A percentile compares a stretch with the other conserved stretches of the same genome.
Conservation (phyloP, 78 protist genomes). For the Dictyostelium capitatum region DNA sequence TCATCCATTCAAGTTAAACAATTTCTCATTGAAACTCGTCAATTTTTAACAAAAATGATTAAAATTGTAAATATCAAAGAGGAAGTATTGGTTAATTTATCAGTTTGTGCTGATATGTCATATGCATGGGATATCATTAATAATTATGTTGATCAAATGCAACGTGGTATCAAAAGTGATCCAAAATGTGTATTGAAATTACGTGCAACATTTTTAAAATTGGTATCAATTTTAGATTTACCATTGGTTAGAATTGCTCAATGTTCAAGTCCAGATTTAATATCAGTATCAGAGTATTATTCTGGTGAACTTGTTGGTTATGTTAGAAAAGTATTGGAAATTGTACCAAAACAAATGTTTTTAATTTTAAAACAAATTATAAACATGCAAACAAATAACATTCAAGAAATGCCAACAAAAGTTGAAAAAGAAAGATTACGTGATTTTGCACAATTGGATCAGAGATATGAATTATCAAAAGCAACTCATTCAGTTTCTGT, state of each 20-base stretch:
- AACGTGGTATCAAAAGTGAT: slow-evolving; percentile 82
- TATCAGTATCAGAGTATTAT: slow-evolving; percentile 95
- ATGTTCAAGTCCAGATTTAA: slow-evolving; percentile 91
- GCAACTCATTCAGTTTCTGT: slow-evolving; percentile 91
- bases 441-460: slow-evolving; percentile 94
- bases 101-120: slow-evolving; percentile 92
- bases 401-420: slow-evolving; percentile 92
- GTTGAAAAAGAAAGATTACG: slow-evolving; percentile 87
- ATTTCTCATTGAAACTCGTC: slow-evolving; percentile 91
- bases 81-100: slow-evolving; percentile 83
- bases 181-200: slow-evolving; percentile 92
- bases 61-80: slow-evolving; percentile 93
- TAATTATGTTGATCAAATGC: slow-evolving; percentile 87
- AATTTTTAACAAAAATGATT: slow-evolving; percentile 91
- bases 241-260: slow-evolving; percentile 96
- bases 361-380: slow-evolving; percentile 88
- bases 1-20: slow-evolving; percentile 91
- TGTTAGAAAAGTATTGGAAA: slow-evolving; percentile 94
- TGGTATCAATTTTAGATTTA: slow-evolving; percentile 94
- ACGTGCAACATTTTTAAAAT: slow-evolving; percentile 97
- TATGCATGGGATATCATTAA: slow-evolving; percentile 95
- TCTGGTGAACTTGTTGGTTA: slow-evolving; percentile 91
- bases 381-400: slow-evolving; percentile 84
- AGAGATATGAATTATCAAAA: slow-evolving; percentile 91
- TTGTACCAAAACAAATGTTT: slow-evolving; percentile 95